These are phyloP conservation scores for Tolypocladium endophyticum DNA, from an alignment of 2,329 filamentous ascomycete genomes.

Conservation along the genomic window DNA sequence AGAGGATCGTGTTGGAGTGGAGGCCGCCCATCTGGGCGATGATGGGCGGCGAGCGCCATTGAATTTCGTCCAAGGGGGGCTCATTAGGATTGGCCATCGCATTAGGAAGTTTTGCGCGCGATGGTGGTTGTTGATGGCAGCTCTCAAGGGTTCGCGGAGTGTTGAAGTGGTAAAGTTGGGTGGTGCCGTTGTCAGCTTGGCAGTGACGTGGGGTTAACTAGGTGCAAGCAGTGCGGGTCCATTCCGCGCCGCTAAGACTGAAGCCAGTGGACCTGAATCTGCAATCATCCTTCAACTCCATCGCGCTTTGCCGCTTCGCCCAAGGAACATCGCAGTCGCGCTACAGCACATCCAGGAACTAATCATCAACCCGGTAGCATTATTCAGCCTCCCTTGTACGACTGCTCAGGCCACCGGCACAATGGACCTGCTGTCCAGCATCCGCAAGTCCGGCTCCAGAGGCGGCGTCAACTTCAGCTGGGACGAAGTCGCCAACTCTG, in stretches of 20 bases:
- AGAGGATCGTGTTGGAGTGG: constrained; percentile 54
- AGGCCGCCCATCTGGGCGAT: constrained; percentile 44
- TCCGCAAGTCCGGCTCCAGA: constrained; percentile 83
- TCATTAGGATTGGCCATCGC: constrained; percentile 36
- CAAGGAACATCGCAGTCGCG: background rate
- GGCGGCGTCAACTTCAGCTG: constrained; percentile 95
- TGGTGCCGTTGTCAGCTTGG: background rate
- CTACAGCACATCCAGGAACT: background rate
- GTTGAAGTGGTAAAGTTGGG: background rate
- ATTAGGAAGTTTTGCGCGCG: background rate
- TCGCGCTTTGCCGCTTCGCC: background rate
- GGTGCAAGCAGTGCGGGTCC: constrained; percentile 7
- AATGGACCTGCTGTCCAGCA: constrained; percentile 90
- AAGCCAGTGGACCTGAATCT: background rate
- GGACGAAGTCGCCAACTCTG: constrained; percentile 82
- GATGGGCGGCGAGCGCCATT: constrained; percentile 47
- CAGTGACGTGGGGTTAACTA: constrained; percentile 6
- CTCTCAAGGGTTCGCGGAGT: background rate
- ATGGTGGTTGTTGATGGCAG: constrained; percentile 2
- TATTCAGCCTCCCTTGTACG: too few species aligned
- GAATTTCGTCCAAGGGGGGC: constrained; percentile 53
- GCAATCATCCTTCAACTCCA: background rate
- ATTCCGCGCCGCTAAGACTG: constrained; percentile 3
- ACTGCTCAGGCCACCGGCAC: background rate
- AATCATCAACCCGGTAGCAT: background rate